Percentiles rank a stretch among this genome's conserved stretches.
These are phyloP conservation scores for Paxillus ammoniavirescens DNA, from an alignment of 768 basidiomycete genomes.

Conservation along the genomic window DNA sequence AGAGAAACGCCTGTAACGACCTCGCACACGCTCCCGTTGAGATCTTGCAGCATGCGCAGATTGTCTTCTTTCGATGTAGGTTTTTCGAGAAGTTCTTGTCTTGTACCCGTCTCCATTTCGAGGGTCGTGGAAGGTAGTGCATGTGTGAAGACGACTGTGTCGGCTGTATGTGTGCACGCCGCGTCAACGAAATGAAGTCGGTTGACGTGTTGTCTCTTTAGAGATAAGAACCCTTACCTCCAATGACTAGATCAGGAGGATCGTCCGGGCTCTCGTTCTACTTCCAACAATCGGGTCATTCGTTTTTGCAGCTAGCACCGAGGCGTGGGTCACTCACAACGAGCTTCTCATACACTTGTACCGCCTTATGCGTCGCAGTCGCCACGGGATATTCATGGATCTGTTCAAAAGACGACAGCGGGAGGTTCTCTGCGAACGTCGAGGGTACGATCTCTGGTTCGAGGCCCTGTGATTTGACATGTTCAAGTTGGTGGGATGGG, in stretches of 20 bases:
- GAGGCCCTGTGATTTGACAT: conserved; percentile 46
- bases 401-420: conserved; percentile 63
- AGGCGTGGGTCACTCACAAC: conserved; percentile 43
- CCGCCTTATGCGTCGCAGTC: conserved; percentile 76
- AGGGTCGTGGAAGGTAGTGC: conserved; percentile 55
- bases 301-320: neutral
- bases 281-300: conserved; percentile 1
- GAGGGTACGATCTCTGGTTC: conserved; percentile 72
- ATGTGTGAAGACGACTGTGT: conserved; percentile 92
- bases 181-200: neutral
- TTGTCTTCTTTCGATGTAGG: conserved; percentile 78
- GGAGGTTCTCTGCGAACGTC: conserved; percentile 77
- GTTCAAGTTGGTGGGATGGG: neutral
- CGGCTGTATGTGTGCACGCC: conserved; percentile 51
- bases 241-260: conserved; percentile 77
- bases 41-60: conserved; percentile 79
- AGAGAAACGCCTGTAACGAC: conserved; percentile 90
- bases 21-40: conserved; percentile 85
- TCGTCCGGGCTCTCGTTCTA: conserved; percentile 60
- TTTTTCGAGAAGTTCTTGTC: conserved; percentile 87
- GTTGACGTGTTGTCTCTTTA: neutral
- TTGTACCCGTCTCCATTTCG: conserved; percentile 38
- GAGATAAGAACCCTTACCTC: conserved; percentile 41
- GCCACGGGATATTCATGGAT: conserved; percentile 74
- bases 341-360: conserved; percentile 86